These are phyloP conservation scores for Candida berthetii DNA, from an alignment of 805 yeast genomes.

Conservation along the genomic window DNA sequence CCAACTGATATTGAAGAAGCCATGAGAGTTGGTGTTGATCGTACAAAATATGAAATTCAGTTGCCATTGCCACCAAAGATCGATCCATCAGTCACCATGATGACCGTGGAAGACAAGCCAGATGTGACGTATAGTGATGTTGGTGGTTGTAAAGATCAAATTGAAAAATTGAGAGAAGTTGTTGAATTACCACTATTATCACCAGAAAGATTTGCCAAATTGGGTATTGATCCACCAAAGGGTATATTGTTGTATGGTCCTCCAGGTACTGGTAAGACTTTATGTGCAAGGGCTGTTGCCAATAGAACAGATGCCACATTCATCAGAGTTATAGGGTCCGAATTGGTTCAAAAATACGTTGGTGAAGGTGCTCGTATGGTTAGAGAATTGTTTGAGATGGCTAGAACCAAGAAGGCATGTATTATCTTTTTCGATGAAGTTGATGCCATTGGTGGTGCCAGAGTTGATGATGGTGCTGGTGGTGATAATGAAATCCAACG, in stretches of 20 bases:
- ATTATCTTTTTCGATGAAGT: constrained; percentile 97
- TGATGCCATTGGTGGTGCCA: constrained; percentile 99
- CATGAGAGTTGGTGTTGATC: constrained; percentile 98
- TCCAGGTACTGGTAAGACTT: constrained; percentile 97
- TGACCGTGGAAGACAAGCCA: constrained; percentile 99
- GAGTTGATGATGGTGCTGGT: constrained; percentile 99
- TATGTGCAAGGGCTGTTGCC: constrained; percentile 98
- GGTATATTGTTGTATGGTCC: constrained; percentile 96
- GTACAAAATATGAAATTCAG: constrained; percentile 95
- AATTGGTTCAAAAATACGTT: constrained; percentile 95
- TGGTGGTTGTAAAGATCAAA: constrained; percentile 98
- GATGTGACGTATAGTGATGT: constrained; percentile 98
- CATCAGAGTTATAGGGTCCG: constrained; percentile 97
- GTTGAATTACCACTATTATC: constrained; percentile 90
- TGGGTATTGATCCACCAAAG: constrained; percentile 98
- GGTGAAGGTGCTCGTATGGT: constrained; percentile 99
- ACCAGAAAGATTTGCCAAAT: constrained; percentile 93
- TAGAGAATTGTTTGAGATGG: constrained; percentile 97
- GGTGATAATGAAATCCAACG: constrained; percentile 99
- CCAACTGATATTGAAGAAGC: constrained; percentile 99
- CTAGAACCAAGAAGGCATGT: constrained; percentile 96
- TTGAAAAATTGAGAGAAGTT: constrained; percentile 92
- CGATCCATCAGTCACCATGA: constrained; percentile 98
- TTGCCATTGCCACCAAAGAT: constrained; percentile 96
- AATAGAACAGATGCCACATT: constrained; percentile 99